phyloP scores from a whole-genome alignment of 2,329 filamentous ascomycete species.

The Colletotrichum liriopes region DNA sequence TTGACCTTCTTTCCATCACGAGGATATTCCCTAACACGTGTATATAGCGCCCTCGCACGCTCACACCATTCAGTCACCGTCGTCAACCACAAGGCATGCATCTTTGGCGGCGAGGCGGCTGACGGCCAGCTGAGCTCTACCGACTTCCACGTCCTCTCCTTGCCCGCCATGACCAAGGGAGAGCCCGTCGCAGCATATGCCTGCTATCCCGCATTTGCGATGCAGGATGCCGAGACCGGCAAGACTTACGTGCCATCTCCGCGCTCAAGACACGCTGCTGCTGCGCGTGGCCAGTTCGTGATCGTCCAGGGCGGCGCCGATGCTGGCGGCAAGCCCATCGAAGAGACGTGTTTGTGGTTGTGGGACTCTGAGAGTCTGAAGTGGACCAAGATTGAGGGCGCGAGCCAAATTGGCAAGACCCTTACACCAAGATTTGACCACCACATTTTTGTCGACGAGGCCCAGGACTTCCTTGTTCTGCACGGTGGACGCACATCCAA shows the following conservation, averaged over 20 bases:
- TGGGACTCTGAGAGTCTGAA: slow-evolving; percentile 55
- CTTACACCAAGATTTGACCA: slow-evolving; percentile 52
- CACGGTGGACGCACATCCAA: slow-evolving; percentile 60
- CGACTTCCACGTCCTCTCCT: slow-evolving; percentile 66
- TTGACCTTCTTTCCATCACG: neutral
- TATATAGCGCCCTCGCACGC: slow-evolving; percentile 58
- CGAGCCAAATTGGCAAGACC: slow-evolving; percentile 50
- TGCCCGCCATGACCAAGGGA: slow-evolving; percentile 59
- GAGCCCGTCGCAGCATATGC: slow-evolving; percentile 48
- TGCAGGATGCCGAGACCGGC: slow-evolving; percentile 48
- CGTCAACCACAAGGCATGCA: slow-evolving; percentile 68
- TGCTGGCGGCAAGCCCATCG: slow-evolving; percentile 48
- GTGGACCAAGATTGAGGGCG: slow-evolving; percentile 53
- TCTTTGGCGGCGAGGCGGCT: slow-evolving; percentile 66
- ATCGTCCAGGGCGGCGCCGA: slow-evolving; percentile 56
- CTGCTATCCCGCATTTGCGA: slow-evolving; percentile 51
- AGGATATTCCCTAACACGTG: neutral
- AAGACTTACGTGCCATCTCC: slow-evolving; percentile 51
- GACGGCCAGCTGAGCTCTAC: slow-evolving; percentile 61
- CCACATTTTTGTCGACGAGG: slow-evolving; percentile 55
- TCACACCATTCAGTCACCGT: slow-evolving; percentile 67
- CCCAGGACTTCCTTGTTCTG: slow-evolving; percentile 66
- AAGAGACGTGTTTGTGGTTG: slow-evolving; percentile 55
- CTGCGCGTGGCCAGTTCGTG: slow-evolving; percentile 51
- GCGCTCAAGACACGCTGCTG: slow-evolving; percentile 55